Base-by-base conservation (phyloP, 2,329 filamentous ascomycete genomes). In the Fusarium sp. region DNA sequence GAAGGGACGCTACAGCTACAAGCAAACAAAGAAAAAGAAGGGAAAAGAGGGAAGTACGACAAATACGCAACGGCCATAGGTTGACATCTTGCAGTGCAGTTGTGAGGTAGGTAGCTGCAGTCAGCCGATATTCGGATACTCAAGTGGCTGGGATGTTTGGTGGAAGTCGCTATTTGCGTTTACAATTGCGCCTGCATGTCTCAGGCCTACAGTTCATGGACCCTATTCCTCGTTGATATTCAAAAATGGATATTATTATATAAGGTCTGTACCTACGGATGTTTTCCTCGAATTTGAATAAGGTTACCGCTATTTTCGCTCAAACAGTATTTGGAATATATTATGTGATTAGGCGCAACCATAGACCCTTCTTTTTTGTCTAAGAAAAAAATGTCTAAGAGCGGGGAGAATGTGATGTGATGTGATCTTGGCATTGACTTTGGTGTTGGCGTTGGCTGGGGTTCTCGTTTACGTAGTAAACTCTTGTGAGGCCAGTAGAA, bases 111-210 rank as follows among this genome's bases (percentile, higher is more conserved):
- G 17, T 36, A 29, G 60, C 53, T 65, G 69, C 45, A 57, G 61
- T 60, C 61, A 72, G 47, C 65, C 70, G 70, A 49, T 63, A 57
- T 33, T 55, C 49, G 35, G 27, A 17, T 38, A 27, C 33, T 52
- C 33, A 35, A 50, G 53, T 45, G 54, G 53, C 52, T 27, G 36
- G 49, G 67, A 31, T 47, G 14, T 29, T 53, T 53, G 58, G 59
- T 47, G 62, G 27, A 33, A 56, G 61, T 57, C 49, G 47, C 25
- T 20, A 27, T 35, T 18, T 46, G 8, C 29, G 25, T 29, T 29
- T 20, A n/a, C 20, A n/a, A 33, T 47, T 47, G 29, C 17, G 10
- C 18, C 39, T 56, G 45, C 31, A 31, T 35, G 49, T 55, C 22
- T 47, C 49, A 38, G 22, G 33, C 49, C 33, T 27, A 27, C 33